Evolutionary conservation across 257 asterid species (phyloP), one percentile per base, ranked within the genome.

Genomic region (Solanum pinnatisectum): DNA sequence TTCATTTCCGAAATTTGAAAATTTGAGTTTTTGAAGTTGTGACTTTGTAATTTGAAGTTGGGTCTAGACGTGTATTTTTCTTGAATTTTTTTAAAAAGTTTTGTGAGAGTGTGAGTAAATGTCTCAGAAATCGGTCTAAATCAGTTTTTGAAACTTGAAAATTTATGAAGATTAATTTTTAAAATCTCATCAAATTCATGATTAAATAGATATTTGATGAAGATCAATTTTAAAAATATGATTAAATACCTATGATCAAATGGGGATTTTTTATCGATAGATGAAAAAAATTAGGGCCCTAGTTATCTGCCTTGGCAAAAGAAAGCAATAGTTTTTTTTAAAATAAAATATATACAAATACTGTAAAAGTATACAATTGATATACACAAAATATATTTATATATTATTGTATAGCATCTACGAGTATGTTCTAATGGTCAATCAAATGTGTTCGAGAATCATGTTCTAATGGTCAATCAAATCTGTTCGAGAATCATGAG

Each of bases 131-230:
- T 1, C 7, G 1, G 11, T 22, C n/a, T 22, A n/a, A n/a, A 63
- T 63, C 5, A 23, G 2, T 63, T 23, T 60, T 63, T 63, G 27
- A 1, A 63, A 63, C 7, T 63, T 23, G 3, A 10, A 63, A 23
- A 23, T 20, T 22, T 63, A 23, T 10, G 12, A 60, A 23, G 14
- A 60, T 60, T 9, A 5, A 4, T 8, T 59, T 59, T 59, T 8
- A 0, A 59, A 59, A 59, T 59, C 5, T 59, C 0, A 20, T 20
- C 10, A 0, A 59, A 59, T 0, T 10, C 20, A 0, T 1, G 2
- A 3, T 2, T 15, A 25, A 11, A 67, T 2, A 1, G 0, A 27
- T 67, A 67, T 67, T 0, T 52, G 4, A 52, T 27, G 1, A 67
- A 67, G 14, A 63, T 23, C 0, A 23, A 63, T 63, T 63, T 63